Evolutionary conservation across 257 asterid genomes (phyloP).

Genomic region (Verbascum thapsus): DNA sequence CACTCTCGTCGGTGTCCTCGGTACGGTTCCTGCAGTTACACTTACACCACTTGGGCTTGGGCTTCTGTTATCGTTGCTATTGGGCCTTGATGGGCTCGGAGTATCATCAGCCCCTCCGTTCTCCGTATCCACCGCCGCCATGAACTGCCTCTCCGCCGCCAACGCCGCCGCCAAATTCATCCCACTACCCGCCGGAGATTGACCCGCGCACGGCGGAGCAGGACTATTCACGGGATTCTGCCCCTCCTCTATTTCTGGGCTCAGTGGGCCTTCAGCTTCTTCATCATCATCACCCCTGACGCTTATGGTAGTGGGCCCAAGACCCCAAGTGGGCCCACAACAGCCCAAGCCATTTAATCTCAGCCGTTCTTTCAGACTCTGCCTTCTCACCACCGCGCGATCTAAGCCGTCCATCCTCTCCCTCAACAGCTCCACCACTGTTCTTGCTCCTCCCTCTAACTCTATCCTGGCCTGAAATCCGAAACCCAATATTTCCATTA

Average conservation of each 20-base stretch:
- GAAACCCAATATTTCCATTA: conserved; percentile 56
- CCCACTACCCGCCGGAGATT: conserved; percentile 44
- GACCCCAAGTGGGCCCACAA: conserved; percentile 67
- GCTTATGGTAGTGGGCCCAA: conserved; percentile 46
- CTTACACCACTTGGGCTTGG: no score
- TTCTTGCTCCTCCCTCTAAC: conserved; percentile 46
- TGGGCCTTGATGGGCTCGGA: conserved; percentile 33
- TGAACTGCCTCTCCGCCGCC: conserved; percentile 73
- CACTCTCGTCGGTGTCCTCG: conserved; percentile 51
- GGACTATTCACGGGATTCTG: conserved; percentile 27
- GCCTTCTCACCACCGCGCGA: conserved; percentile 52
- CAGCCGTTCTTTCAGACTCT: conserved; percentile 64
- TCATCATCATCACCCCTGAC: conserved; percentile 41
- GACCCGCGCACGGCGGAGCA: conserved; percentile 40
- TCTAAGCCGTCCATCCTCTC: conserved; percentile 66
- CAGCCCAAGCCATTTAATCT: conserved; percentile 64
- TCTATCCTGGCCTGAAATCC: conserved; percentile 58
- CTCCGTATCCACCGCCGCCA: conserved; percentile 54
- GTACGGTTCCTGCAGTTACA: conserved; percentile 15
- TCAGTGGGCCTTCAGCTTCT: conserved; percentile 23
- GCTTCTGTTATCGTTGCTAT: not conserved
- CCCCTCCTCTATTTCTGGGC: conserved; percentile 29
- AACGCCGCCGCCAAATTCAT: conserved; percentile 87
- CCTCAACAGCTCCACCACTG: conserved; percentile 50
- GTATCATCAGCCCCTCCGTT: conserved; percentile 6